Evolutionary conservation across 1,139 yeast species (phyloP).

Genomic region (Hemisphaericaspora subhashii): DNA sequence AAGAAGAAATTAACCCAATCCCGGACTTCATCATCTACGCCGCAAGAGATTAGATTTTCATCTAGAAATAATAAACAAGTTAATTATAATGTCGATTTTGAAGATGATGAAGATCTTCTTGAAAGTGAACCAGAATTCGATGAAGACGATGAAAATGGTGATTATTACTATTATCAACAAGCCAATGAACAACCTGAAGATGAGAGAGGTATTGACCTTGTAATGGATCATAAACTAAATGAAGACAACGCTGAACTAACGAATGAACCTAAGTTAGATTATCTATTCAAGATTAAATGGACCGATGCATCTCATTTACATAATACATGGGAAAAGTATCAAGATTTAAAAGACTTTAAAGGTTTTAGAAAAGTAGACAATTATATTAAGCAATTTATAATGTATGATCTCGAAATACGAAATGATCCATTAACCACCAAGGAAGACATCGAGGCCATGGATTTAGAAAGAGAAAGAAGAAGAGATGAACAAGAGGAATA

Average conservation of each 20-base stretch:
- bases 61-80: constrained; percentile 70
- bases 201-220: constrained; percentile 48
- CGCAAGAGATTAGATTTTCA: constrained; percentile 67
- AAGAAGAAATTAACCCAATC: constrained; percentile 17
- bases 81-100: constrained; percentile 74
- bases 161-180: constrained; percentile 42
- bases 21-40: constrained; percentile 9
- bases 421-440: constrained; percentile 77
- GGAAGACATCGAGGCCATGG: constrained; percentile 92
- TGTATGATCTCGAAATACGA: constrained; percentile 73
- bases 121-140: constrained; percentile 54
- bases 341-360: constrained; percentile 52
- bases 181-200: constrained; percentile 38
- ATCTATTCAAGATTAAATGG: constrained; percentile 81
- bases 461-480: constrained; percentile 81
- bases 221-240: constrained; percentile 52
- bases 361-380: constrained; percentile 89
- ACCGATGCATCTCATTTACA: constrained; percentile 84
- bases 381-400: constrained; percentile 76
- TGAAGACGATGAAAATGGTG: constrained; percentile 28
- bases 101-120: constrained; percentile 55
- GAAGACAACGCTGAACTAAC: constrained; percentile 39
- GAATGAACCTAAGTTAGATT: constrained; percentile 59
- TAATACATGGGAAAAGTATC: constrained; percentile 89
- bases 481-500: constrained; percentile 83